Evolutionary conservation across 345 rosid genomes (phyloP).

Genomic region (Orychophragmus violaceus): DNA sequence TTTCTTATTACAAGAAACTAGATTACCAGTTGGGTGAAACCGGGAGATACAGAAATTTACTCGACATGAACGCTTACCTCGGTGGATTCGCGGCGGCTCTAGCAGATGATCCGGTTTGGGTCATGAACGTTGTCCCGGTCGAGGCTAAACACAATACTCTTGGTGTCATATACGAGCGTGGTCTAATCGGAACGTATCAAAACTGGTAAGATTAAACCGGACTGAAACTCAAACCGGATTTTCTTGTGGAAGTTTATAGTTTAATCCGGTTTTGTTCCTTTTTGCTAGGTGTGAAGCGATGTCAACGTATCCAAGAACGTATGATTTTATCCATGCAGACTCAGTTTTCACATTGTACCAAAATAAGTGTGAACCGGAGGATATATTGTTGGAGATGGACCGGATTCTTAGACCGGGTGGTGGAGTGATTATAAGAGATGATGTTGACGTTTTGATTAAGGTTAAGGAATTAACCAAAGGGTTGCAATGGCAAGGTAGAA

Average conservation of each 20-base stretch:
- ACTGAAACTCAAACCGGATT: neutral
- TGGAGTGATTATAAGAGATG: conserved; percentile 77
- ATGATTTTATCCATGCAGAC: conserved; percentile 78
- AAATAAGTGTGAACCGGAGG: conserved; percentile 68
- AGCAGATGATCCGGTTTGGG: conserved; percentile 74
- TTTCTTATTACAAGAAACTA: conserved; percentile 58
- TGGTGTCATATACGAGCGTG: conserved; percentile 82
- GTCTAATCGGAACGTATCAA: conserved; percentile 88
- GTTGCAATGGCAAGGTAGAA: conserved; percentile 76
- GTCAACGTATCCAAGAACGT: conserved; percentile 97
- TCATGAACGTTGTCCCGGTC: conserved; percentile 70
- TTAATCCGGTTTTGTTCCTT: neutral
- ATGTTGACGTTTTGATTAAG: conserved; percentile 61
- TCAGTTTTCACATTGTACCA: conserved; percentile 66
- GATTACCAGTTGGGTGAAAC: conserved; percentile 54
- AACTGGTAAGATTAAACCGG: conserved; percentile 49
- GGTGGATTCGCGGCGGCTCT: conserved; percentile 91
- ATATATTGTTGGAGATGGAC: conserved; percentile 80
- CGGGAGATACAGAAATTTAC: conserved; percentile 83
- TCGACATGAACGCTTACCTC: conserved; percentile 74
- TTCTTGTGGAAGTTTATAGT: neutral
- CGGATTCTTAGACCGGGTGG: conserved; percentile 85
- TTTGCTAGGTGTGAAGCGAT: conserved; percentile 55
- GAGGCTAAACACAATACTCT: conserved; percentile 61
- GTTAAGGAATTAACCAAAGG: conserved; percentile 51